These are phyloP conservation scores for Amphichorda felina DNA, from an alignment of 2,329 filamentous ascomycete genomes.

Conservation along the genomic window DNA sequence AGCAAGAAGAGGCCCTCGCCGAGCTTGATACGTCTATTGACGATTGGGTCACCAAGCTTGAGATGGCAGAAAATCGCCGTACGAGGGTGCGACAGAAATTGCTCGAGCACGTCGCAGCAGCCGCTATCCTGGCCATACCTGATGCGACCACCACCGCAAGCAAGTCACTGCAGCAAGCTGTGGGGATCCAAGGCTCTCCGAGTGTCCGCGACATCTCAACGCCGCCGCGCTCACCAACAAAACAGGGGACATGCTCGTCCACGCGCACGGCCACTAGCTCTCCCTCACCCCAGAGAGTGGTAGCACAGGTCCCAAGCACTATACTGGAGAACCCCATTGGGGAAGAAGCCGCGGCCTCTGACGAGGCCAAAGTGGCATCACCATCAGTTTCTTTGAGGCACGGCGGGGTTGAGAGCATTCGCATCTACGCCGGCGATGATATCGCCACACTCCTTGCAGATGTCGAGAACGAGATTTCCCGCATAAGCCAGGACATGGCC, in stretches of 20 bases:
- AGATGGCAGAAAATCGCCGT: conserved; percentile 66
- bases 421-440: conserved; percentile 55
- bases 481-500: conserved; percentile 16
- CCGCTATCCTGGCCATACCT: conserved; percentile 33
- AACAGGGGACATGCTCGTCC: conserved; percentile 18
- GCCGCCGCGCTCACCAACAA: conserved; percentile 48
- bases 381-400: conserved; percentile 15
- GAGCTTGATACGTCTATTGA: conserved; percentile 71
- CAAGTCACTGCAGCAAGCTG: conserved; percentile 28
- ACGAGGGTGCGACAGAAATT: conserved; percentile 68
- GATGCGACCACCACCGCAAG: conserved; percentile 13
- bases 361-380: not conserved
- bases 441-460: conserved; percentile 56
- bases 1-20: conserved; percentile 67
- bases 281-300: conserved; percentile 31
- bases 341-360: conserved; percentile 22
- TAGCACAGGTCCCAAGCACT: conserved; percentile 42
- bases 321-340: conserved; percentile 39
- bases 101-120: conserved; percentile 69
- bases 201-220: conserved; percentile 34
- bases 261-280: conserved; percentile 24
- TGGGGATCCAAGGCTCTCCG: conserved; percentile 22
- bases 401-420: conserved; percentile 49
- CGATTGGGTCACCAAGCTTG: conserved; percentile 71
- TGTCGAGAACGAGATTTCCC: conserved; percentile 39